Evolutionary conservation across 176 grass and related monocot species (phyloP).

Genomic region (Elaeis guineensis): DNA sequence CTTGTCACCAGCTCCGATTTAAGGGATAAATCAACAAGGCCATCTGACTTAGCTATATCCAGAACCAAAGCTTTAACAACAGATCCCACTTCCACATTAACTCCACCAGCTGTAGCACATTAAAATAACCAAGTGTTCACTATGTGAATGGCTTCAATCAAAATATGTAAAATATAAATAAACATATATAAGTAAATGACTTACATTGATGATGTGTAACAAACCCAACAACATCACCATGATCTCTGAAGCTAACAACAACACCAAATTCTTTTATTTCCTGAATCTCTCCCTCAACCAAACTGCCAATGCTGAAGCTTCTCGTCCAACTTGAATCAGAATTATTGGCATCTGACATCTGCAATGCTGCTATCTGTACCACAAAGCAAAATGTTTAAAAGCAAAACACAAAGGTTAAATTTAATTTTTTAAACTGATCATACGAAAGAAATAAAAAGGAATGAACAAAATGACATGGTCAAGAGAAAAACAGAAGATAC

Average conservation of each 20-base stretch:
- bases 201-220: constrained; percentile 89
- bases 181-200: constrained; percentile 17
- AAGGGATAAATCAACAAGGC: constrained; percentile 83
- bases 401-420: not conserved
- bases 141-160: too few relatives aligned
- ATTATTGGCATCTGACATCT: constrained; percentile 38
- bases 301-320: constrained; percentile 57
- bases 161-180: not conserved
- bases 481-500: not conserved
- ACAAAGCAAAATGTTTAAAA: not conserved
- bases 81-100: constrained; percentile 51
- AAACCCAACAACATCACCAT: constrained; percentile 85
- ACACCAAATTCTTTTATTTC: constrained; percentile 77
- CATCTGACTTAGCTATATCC: constrained; percentile 69
- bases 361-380: constrained; percentile 55
- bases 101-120: constrained; percentile 39
- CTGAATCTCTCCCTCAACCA: constrained; percentile 73
- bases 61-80: constrained; percentile 74
- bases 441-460: not conserved
- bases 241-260: constrained; percentile 70
- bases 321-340: constrained; percentile 46
- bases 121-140: too few relatives aligned
- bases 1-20: constrained; percentile 57
- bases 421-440: not conserved
- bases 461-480: not conserved